phyloP scores from a whole-genome alignment of 2,329 filamentous ascomycete species.

The Trichoderma lentiforme region DNA sequence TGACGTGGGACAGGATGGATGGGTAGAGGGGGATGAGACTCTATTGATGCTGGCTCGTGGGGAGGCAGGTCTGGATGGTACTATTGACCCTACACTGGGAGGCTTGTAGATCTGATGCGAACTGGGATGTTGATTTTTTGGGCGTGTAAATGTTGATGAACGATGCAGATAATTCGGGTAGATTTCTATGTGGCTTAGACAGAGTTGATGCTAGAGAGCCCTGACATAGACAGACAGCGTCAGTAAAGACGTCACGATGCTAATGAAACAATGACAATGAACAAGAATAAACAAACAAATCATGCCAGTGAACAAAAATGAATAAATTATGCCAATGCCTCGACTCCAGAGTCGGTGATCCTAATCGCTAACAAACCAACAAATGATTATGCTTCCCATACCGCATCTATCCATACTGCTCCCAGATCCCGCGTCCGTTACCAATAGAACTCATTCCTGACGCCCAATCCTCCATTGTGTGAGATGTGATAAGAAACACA shows the following conservation, averaged over 20 bases:
- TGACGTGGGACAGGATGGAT: conserved; percentile 36
- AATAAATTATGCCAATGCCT: background rate
- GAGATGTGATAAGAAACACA: background rate
- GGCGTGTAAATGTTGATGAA: no score
- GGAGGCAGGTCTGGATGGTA: conserved; percentile 24
- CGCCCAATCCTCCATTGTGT: background rate
- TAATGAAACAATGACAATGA: background rate
- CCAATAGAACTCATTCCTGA: background rate
- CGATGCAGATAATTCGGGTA: background rate
- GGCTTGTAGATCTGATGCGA: background rate
- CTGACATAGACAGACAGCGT: background rate
- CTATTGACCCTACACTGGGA: conserved; percentile 34
- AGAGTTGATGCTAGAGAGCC: background rate
- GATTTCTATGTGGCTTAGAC: background rate
- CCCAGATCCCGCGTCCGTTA: background rate
- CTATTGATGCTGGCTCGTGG: conserved; percentile 39
- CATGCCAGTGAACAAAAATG: background rate
- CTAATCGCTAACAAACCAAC: background rate
- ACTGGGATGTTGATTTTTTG: background rate
- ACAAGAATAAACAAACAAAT: background rate
- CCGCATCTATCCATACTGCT: background rate
- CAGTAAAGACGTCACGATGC: background rate
- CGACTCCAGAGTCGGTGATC: background rate
- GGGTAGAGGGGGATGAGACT: conserved; percentile 44
- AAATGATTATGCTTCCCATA: background rate